Evolutionary conservation across 306 rosid species (phyloP), one percentile per base, ranked within the genome.

Genomic region (Cicer yamashitae): DNA sequence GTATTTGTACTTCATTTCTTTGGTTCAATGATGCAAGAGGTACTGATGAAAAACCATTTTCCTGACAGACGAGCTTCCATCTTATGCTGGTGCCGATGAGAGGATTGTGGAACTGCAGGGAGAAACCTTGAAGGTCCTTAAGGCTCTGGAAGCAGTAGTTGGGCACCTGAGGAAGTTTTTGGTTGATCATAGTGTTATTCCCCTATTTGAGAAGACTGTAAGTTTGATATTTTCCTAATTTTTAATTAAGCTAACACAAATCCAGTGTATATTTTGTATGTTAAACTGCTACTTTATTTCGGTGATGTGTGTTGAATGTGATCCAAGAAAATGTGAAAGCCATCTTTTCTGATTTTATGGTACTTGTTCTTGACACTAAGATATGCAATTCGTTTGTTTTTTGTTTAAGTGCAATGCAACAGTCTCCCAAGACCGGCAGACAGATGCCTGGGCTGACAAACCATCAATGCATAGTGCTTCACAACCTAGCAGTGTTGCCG

Each of bases 51-150:
- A 67, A 67, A 38, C 71, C 57, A 44, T 54, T 72, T 70, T 79
- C 61, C 57, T 73, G 53, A 80, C 84, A 96, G 99, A 92, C 48
- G 99, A 96, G 73, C 91, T 87, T 75, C 99, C 97, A 17, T 89
- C 86, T 79, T 96, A 96, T 83, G 97, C 90, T 70, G 91, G 90
- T 59, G 70, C 87, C 14, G 97, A 92, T 50, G 99, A 96, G 91
- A 90, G 99, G 87, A 88, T 92, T 76, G 91, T 96, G 38, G 99
- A 96, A 67, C 73, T 92, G 76, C 99, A 96, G 79, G 99, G 99
- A 70, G 99, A 96, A 86, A 82, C 89, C 68, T 77, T 82, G 14
- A 96, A 90, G 87, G 99, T 96, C 80, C 93, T 89, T 60, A 90
- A 79, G 82, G 99, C 88, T 77, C 72, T 96, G 17, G 99, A 90